These are phyloP conservation scores for Combretum micranthum DNA, from an alignment of 345 rosid genomes.

Conservation along the genomic window DNA sequence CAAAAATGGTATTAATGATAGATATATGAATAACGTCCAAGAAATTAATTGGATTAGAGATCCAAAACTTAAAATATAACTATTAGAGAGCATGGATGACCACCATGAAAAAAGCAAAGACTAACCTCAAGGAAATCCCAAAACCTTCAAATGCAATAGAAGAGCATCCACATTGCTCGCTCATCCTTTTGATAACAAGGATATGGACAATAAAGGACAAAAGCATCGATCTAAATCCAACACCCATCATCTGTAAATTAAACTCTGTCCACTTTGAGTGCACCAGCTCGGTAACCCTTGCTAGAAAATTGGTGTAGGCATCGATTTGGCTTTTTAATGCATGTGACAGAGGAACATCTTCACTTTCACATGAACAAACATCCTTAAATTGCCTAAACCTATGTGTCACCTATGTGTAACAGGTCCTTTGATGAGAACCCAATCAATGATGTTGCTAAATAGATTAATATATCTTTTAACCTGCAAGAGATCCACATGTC, in stretches of 20 bases:
- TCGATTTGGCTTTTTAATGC: slow-evolving; percentile 43
- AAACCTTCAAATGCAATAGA: slow-evolving; percentile 22
- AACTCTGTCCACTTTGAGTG: slow-evolving; percentile 97
- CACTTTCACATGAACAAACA: slow-evolving; percentile 16
- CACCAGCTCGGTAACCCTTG: slow-evolving; percentile 68
- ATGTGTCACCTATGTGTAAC: slow-evolving; percentile 43
- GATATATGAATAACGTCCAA: background rate
- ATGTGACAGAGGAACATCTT: slow-evolving; percentile 21
- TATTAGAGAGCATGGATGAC: slow-evolving; percentile 75
- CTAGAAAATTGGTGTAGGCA: slow-evolving; percentile 54
- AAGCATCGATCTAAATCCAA: slow-evolving; percentile 62
- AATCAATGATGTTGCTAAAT: slow-evolving; percentile 80
- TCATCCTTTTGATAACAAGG: slow-evolving; percentile 32
- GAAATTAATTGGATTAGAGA: slow-evolving; percentile 6
- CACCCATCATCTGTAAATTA: slow-evolving; percentile 67
- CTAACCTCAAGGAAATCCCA: slow-evolving; percentile 34
- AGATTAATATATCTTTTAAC: slow-evolving; percentile 89
- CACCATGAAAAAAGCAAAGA: slow-evolving; percentile 41
- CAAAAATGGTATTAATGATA: slow-evolving; percentile 10
- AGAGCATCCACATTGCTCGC: slow-evolving; percentile 20
- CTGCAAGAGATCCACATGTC: slow-evolving; percentile 24
- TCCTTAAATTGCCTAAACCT: slow-evolving; percentile 34
- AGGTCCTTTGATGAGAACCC: slow-evolving; percentile 90
- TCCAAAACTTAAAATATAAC: slow-evolving; percentile 62
- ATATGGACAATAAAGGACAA: slow-evolving; percentile 43